Percentiles rank a stretch among this genome's conserved stretches.
Evolutionary conservation across 306 rosid genomes (phyloP).

Genomic region (Carpinus fangiana): DNA sequence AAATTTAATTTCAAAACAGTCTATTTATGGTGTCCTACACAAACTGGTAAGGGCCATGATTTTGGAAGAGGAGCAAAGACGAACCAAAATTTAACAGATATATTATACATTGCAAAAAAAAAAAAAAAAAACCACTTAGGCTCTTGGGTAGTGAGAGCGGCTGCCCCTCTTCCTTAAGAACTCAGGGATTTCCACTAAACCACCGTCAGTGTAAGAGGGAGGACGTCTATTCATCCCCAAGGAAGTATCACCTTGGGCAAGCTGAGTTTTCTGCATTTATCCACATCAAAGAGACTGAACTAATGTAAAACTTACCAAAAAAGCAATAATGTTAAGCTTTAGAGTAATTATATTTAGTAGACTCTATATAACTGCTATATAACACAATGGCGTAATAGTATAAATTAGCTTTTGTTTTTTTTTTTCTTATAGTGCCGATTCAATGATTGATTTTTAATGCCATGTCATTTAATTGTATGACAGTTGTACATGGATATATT

Average conservation of each 20-base stretch:
- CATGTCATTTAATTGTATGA: too few relatives aligned
- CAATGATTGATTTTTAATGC: too few relatives aligned
- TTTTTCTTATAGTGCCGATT: too few relatives aligned
- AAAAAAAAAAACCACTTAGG: constrained; percentile 31
- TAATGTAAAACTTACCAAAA: not conserved
- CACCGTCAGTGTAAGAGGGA: constrained; percentile 57
- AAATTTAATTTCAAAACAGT: not conserved
- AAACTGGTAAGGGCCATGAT: not conserved
- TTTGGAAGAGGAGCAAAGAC: not conserved
- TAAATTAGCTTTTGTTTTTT: too few relatives aligned
- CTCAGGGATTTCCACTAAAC: constrained; percentile 85
- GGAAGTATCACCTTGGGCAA: constrained; percentile 53
- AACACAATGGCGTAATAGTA: too few relatives aligned
- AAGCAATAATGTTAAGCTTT: too few relatives aligned
- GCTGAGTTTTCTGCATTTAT: constrained; percentile 55
- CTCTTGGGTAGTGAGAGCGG: constrained; percentile 81
- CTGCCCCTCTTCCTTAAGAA: constrained; percentile 86
- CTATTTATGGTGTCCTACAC: not conserved
- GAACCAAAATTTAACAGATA: constrained; percentile 1
- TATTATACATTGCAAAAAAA: not conserved
- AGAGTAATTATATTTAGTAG: too few relatives aligned
- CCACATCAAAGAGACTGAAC: not conserved
- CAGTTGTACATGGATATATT: too few relatives aligned
- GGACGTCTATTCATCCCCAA: constrained; percentile 56
- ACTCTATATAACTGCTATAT: too few relatives aligned